Evolutionary conservation across 768 basidiomycete genomes (phyloP), one percentile per base, ranked within the genome.

Genomic region (Pluteus cervinus): DNA sequence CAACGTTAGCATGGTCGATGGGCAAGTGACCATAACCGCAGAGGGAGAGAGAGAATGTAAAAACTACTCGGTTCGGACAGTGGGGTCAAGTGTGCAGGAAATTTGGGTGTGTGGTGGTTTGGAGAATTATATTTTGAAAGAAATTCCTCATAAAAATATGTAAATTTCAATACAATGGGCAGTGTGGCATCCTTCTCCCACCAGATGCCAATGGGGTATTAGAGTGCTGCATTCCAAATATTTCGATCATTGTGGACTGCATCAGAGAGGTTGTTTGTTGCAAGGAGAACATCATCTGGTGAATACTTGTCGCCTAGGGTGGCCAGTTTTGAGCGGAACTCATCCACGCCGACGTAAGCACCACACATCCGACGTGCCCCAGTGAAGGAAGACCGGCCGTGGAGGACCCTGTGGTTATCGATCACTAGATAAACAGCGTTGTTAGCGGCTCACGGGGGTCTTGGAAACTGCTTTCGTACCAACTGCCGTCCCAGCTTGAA

Each of bases 71-170:
- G 73, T 91, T 11, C 76, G 84, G 24, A 76, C 82, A 7, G 83
- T 99, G 5, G 96, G 96, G 7, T 67, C 79, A 30, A 96, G 92
- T 55, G 94, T 99, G 33, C 96, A 99, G 65, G 94, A 99, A 61
- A 66, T 99, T 29, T 98, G 96, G 96, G 71, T 93, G 10, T 93
- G 89, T 47, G 92, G 89, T 6, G 92, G 93, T 5, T 59, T 98
- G 40, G 94, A 98, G 52, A 91, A 91, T 2, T 96, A 80, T 56
- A 87, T 97, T 34, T 59, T 90, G 50, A 87, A 87, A 58, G 71
- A 75, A 47, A 82, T 88, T 35, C 65, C n/a, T n/a, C n/a, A n/a
- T n/a, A n/a, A n/a, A n/a, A n/a, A n/a, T n/a, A n/a, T n/a, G n/a
- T n/a, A n/a, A n/a, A n/a, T n/a, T n/a, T n/a, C n/a, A n/a, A n/a